Percentiles rank a stretch among this genome's conserved stretches.
These are phyloP conservation scores for Canna indica DNA, from an alignment of 176 grass and related monocot species.

Conservation along the genomic window DNA sequence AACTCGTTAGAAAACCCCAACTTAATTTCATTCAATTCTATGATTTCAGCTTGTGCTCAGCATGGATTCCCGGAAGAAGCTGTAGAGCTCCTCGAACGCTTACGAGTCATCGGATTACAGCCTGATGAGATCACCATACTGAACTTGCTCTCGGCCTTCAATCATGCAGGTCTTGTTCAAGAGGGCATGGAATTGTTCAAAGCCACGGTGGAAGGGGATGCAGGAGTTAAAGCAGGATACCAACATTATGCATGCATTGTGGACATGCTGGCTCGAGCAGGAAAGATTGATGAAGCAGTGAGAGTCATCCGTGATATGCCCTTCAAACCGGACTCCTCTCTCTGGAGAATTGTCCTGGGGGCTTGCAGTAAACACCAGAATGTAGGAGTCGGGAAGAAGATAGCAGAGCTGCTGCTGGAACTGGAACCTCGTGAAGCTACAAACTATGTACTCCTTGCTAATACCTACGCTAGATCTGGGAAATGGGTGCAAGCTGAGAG, in stretches of 20 bases:
- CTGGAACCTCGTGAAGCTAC: slow-evolving; percentile 27
- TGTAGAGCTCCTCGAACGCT: slow-evolving; percentile 14
- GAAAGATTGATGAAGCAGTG: slow-evolving; percentile 28
- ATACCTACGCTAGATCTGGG: slow-evolving; percentile 28
- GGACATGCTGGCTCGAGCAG: slow-evolving; percentile 39
- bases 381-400: slow-evolving; percentile 15
- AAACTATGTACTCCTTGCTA: slow-evolving; percentile 32
- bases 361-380: slow-evolving; percentile 40
- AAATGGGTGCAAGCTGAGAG: slow-evolving; percentile 26
- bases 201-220: slow-evolving; percentile 18
- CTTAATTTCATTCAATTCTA: slow-evolving; percentile 29
- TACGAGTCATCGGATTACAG: slow-evolving; percentile 20
- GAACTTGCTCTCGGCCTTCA: slow-evolving; percentile 33
- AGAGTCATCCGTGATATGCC: slow-evolving; percentile 26
- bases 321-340: slow-evolving; percentile 22
- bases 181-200: slow-evolving; percentile 26
- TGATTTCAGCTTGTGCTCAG: slow-evolving; percentile 37
- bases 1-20: slow-evolving; percentile 16
- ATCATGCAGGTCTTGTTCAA: slow-evolving; percentile 33
- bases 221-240: slow-evolving; percentile 18
- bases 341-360: slow-evolving; percentile 38
- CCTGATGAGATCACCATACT: slow-evolving; percentile 35
- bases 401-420: slow-evolving; percentile 33
- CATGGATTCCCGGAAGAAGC: slow-evolving; percentile 24
- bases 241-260: slow-evolving; percentile 38